Percentiles rank a stretch among this genome's conserved stretches.
These are phyloP conservation scores for Hypoxylon fuscum DNA, from an alignment of 495 filamentous ascomycete species.

Conservation along the genomic window DNA sequence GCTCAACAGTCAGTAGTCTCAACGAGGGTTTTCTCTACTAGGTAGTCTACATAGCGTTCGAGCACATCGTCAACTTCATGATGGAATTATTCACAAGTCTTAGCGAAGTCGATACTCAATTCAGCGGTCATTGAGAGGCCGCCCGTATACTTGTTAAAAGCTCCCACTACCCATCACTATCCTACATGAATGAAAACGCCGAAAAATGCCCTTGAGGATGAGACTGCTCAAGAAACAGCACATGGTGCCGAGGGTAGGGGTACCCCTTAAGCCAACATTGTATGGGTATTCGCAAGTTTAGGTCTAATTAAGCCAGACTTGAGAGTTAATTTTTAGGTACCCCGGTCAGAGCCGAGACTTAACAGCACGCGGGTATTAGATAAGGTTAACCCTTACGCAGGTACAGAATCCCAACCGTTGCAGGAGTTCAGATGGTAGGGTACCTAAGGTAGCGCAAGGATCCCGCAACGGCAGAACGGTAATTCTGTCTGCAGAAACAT, in stretches of 20 bases:
- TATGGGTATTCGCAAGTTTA: conserved; percentile 12
- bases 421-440: conserved; percentile 30
- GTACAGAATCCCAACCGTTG: conserved; percentile 29
- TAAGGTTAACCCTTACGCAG: conserved; percentile 35
- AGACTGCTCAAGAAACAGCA: conserved; percentile 32
- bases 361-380: conserved; percentile 10
- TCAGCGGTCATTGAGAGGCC: conserved; percentile 14
- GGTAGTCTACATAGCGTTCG: too few species aligned
- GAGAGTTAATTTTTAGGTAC: background rate
- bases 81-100: too few species aligned
- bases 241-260: conserved; percentile 21
- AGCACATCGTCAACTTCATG: too few species aligned
- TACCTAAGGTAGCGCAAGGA: background rate
- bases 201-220: conserved; percentile 21
- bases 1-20: too few species aligned
- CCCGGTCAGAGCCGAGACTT: conserved; percentile 8
- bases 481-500: conserved; percentile 21
- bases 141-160: conserved; percentile 5
- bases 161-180: conserved; percentile 1
- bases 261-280: background rate
- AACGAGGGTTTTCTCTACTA: too few species aligned
- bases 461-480: conserved; percentile 3
- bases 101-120: conserved; percentile 1
- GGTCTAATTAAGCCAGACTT: conserved; percentile 11
- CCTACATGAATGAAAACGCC: conserved; percentile 7